Evolutionary conservation across 2,329 filamentous ascomycete genomes (phyloP).

Genomic region (Penicillium capsulatum): DNA sequence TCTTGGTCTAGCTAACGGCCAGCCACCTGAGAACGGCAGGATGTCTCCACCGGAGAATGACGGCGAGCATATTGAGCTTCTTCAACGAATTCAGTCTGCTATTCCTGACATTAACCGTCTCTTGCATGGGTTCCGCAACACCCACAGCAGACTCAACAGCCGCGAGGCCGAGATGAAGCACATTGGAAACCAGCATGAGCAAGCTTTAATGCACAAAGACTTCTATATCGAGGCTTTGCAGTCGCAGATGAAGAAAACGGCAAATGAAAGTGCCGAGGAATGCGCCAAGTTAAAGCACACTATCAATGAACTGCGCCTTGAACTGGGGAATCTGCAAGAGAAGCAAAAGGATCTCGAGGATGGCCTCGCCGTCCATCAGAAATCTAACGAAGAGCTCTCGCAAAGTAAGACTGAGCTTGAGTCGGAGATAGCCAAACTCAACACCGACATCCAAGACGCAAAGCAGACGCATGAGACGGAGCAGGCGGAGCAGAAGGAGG

Average conservation of each 20-base stretch:
- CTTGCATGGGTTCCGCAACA: slow-evolving; percentile 47
- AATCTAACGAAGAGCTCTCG: slow-evolving; percentile 44
- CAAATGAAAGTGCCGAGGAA: slow-evolving; percentile 50
- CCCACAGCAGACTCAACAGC: slow-evolving; percentile 47
- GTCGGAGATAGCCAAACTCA: slow-evolving; percentile 35
- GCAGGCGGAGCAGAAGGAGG: slow-evolving; percentile 29
- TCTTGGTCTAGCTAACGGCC: slow-evolving; percentile 22
- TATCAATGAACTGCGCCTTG: slow-evolving; percentile 48
- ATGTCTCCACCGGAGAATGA: slow-evolving; percentile 30
- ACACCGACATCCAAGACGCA: slow-evolving; percentile 38
- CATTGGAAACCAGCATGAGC: slow-evolving; percentile 48
- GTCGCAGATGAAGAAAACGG: slow-evolving; percentile 48
- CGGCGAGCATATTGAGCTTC: slow-evolving; percentile 38
- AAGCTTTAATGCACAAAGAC: slow-evolving; percentile 51
- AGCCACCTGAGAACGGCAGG: slow-evolving; percentile 28
- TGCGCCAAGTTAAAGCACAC: slow-evolving; percentile 40
- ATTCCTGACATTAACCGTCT: slow-evolving; percentile 47
- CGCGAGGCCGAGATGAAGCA: slow-evolving; percentile 50
- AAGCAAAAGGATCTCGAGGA: slow-evolving; percentile 51
- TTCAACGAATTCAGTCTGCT: slow-evolving; percentile 44
- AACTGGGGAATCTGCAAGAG: slow-evolving; percentile 50
- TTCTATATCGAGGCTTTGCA: slow-evolving; percentile 51
- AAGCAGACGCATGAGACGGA: slow-evolving; percentile 45
- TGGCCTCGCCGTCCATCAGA: slow-evolving; percentile 43
- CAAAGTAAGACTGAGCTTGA: slow-evolving; percentile 45